phyloP scores from a whole-genome alignment of 2,329 filamentous ascomycete species.

The Alternaria rosae region DNA sequence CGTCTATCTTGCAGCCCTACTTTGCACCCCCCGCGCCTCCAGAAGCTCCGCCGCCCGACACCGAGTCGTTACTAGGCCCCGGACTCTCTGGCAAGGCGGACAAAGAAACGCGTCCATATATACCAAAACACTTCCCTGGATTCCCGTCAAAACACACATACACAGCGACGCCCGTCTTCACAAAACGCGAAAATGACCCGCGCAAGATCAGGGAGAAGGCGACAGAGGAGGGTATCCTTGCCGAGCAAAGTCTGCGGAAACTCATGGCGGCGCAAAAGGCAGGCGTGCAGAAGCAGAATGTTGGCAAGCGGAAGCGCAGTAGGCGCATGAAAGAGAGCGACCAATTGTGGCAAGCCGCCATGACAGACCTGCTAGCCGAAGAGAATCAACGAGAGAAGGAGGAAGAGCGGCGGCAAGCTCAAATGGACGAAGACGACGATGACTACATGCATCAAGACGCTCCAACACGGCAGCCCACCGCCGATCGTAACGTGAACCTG shows the following conservation, averaged over 20 bases:
- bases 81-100: constrained; percentile 58
- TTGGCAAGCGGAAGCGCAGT: constrained; percentile 51
- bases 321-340: constrained; percentile 53
- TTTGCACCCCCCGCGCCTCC: constrained; percentile 53
- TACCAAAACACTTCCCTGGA: constrained; percentile 67
- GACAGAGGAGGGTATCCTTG: constrained; percentile 70
- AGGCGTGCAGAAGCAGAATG: constrained; percentile 50
- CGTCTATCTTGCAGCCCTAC: constrained; percentile 48
- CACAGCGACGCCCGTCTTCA: constrained; percentile 65
- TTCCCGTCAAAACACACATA: constrained; percentile 72
- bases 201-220: constrained; percentile 67
- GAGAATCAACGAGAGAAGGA: constrained; percentile 43
- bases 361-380: constrained; percentile 59
- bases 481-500: constrained; percentile 38
- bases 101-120: constrained; percentile 59
- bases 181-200: constrained; percentile 65
- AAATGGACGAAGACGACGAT: constrained; percentile 26
- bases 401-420: constrained; percentile 29
- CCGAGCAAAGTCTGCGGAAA: constrained; percentile 70
- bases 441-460: constrained; percentile 25
- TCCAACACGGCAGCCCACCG: constrained; percentile 41
- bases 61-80: constrained; percentile 60
- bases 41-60: constrained; percentile 52
- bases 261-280: constrained; percentile 60
- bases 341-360: constrained; percentile 63